Percentiles rank a stretch among this genome's conserved stretches.
Conservation (phyloP, 2,329 filamentous ascomycete species). For the Clarireedia paspali region DNA sequence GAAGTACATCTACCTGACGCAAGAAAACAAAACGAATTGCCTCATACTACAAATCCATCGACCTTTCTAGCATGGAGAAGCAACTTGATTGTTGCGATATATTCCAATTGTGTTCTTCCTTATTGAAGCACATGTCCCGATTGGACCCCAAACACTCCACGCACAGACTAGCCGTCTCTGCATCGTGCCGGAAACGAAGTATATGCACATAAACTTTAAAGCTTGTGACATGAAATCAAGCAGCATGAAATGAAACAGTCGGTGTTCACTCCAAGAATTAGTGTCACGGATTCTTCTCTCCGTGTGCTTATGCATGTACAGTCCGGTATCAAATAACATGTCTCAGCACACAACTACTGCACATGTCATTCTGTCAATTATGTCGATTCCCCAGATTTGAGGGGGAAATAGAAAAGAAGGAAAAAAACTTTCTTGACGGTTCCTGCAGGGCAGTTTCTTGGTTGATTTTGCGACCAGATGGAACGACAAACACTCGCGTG, state of each 20-base stretch:
- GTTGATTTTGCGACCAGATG: not conserved
- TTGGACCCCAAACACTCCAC: slow-evolving; percentile 5
- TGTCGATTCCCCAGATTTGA: not conserved
- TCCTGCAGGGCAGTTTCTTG: not conserved
- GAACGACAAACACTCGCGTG: not conserved
- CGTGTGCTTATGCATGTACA: no score
- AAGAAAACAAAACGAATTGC: no score
- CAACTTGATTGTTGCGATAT: not conserved
- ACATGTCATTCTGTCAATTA: not conserved
- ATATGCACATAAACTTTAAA: not conserved
- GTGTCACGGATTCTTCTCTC: no score
- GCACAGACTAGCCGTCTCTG: slow-evolving; percentile 4
- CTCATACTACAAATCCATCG: no score
- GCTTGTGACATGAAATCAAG: no score
- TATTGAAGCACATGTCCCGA: not conserved
- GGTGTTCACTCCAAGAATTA: no score
- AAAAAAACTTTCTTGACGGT: not conserved
- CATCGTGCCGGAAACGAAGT: not conserved
- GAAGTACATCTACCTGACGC: no score
- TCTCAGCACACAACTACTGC: no score
- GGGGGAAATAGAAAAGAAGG: not conserved
- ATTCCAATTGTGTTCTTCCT: not conserved
- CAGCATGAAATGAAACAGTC: no score
- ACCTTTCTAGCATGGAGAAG: no score
- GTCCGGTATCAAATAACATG: no score